Base-by-base conservation (phyloP, 352 stramenopile genomes). In the Peronospora belbahrii region DNA sequence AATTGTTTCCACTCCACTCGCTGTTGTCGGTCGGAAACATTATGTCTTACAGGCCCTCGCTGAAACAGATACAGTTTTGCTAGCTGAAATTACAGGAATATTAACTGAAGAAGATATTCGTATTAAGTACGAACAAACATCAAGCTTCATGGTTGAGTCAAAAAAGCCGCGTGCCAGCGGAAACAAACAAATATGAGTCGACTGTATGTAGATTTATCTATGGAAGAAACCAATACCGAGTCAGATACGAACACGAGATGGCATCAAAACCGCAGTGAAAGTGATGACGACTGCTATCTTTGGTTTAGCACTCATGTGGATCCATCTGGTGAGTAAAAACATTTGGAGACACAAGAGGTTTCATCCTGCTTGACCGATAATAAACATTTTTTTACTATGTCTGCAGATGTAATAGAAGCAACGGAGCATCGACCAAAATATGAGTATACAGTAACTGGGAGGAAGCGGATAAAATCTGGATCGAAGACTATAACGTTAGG, bases 351-450 rank as follows among this genome's bases (percentile, higher is more conserved):
- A 13, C 2, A 4, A 23, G 20, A 18, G n/a, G 8, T 11, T 9
- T 0, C 9, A 34, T 19, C 20, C 3, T 14, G 7, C 39, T 22
- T 8, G n/a, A n/a, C n/a, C n/a, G n/a, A 2, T 40, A 25, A 35
- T 55, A 22, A 59, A 19, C 17, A 3, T 25, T 39, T 3, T 20
- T 3, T 38, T n/a, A 28, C 13, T 45, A 19, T 49, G 25, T 35
- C 10, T 42, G 14, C 57, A 94, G 82, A 88, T 43, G 63, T 94
- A 1, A 59, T 88, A 6, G 82, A 94, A 52, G 73, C 79, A 14
- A 88, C 55, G 11, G 61, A 88, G 2, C 71, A 88, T 27, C 67
- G 42, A 17, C 68, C 73, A 8, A 70, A 88, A 39, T 86, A 88
- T 30, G 70, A 91, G 41, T 88, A 75, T 24, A 84, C 64, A 2